These are phyloP conservation scores for Carallia pectinifolia DNA, from an alignment of 345 rosid species.

Conservation along the genomic window DNA sequence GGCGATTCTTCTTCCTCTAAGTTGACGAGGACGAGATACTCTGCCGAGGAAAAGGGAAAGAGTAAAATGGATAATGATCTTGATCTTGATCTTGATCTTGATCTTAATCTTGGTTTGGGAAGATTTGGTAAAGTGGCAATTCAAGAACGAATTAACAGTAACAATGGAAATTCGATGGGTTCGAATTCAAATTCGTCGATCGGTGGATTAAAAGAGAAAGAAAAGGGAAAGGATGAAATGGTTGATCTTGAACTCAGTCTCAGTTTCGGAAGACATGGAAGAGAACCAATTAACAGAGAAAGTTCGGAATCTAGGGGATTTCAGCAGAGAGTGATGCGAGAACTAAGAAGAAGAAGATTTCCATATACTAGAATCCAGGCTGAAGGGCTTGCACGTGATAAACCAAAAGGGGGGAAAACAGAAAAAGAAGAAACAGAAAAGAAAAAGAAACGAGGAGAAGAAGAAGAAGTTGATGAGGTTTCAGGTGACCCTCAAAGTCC, in stretches of 20 bases:
- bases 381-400: slow-evolving; percentile 7
- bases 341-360: not conserved
- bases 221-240: too few species aligned
- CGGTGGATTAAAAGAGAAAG: not conserved
- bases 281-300: too few species aligned
- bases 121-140: not conserved
- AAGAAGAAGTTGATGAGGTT: not conserved
- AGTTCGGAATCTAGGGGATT: too few species aligned
- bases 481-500: slow-evolving; percentile 18
- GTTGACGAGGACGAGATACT: slow-evolving; percentile 13
- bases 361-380: slow-evolving; percentile 16
- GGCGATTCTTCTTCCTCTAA: slow-evolving; percentile 13
- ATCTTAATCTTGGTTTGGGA: not conserved
- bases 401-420: not conserved
- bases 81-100: slow-evolving; percentile 7
- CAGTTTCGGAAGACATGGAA: too few species aligned
- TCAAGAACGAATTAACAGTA: not conserved
- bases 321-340: too few species aligned
- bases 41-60: slow-evolving; percentile 17
- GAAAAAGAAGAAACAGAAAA: not conserved
- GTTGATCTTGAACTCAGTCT: too few species aligned
- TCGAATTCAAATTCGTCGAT: not conserved
- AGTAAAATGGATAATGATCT: not conserved
- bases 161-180: not conserved
- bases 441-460: not conserved